Conservation (phyloP, 73 alveolate genomes). For the Paramecium primaurelia region DNA sequence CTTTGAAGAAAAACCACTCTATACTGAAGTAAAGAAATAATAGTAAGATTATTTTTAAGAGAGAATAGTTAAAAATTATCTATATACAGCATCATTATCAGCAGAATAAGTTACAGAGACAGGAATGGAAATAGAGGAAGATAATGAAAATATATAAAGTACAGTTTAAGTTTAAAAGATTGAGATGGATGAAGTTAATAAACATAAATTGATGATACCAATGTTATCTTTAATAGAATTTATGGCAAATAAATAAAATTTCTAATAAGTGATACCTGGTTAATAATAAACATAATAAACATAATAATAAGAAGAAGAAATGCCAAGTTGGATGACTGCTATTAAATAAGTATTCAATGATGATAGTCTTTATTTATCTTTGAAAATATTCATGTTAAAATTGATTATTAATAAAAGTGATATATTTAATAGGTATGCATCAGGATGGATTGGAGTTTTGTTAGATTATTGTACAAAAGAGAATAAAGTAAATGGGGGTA, state of each 20-base stretch:
- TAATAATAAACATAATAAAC: background rate
- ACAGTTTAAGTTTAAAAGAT: slow-evolving; percentile 15
- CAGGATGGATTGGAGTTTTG: slow-evolving; percentile 86
- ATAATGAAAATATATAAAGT: background rate
- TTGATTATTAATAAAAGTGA: slow-evolving; percentile 81
- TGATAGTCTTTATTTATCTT: slow-evolving; percentile 67
- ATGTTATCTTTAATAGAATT: slow-evolving; percentile 75
- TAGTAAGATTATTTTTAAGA: background rate
- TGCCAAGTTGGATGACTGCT: slow-evolving; percentile 95
- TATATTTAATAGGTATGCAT: slow-evolving; percentile 85
- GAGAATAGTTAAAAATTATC: background rate
- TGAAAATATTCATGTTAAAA: slow-evolving; percentile 87
- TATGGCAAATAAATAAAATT: slow-evolving; percentile 70
- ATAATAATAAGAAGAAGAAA: slow-evolving; percentile 63
- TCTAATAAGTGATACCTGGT: background rate
- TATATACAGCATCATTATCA: slow-evolving; percentile 62
- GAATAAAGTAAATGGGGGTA: slow-evolving; percentile 91
- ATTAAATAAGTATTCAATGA: slow-evolving; percentile 79
- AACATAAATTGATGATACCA: slow-evolving; percentile 83
- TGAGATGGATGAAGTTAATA: slow-evolving; percentile 42
- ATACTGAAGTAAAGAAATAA: background rate
- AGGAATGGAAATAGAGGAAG: background rate
- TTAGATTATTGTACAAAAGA: slow-evolving; percentile 72
- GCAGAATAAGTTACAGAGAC: slow-evolving; percentile 33
- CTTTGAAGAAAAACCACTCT: slow-evolving; percentile 62